phyloP scores from a whole-genome alignment of 768 basidiomycete species.

The Mycena galericulata region DNA sequence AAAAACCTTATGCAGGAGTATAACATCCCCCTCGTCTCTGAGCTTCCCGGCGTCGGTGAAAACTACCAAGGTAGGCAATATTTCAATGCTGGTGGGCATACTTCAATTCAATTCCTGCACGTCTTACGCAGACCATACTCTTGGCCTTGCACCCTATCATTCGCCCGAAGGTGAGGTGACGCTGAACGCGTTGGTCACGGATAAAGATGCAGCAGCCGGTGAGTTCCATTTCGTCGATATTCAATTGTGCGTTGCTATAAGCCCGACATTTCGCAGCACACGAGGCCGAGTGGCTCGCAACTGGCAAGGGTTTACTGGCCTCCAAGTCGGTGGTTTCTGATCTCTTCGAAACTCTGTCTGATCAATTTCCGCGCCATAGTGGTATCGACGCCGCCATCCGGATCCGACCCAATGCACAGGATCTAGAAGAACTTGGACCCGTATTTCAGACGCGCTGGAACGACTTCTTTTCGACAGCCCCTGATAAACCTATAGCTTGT shows the following conservation, averaged over 20 bases:
- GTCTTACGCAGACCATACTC: neutral
- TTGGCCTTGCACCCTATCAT: neutral
- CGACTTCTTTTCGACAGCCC: slow-evolving; percentile 57
- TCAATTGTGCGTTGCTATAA: neutral
- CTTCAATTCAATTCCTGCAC: neutral
- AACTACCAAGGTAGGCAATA: slow-evolving; percentile 7
- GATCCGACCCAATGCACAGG: slow-evolving; percentile 60
- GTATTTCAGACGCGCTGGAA: slow-evolving; percentile 62
- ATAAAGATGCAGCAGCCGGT: slow-evolving; percentile 2
- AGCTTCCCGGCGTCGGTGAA: slow-evolving; percentile 52
- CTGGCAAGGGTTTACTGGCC: slow-evolving; percentile 4
- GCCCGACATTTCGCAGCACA: neutral
- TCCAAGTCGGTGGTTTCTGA: neutral
- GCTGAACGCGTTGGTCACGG: neutral
- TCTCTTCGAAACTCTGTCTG: slow-evolving; percentile 1
- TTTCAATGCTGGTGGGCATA: neutral
- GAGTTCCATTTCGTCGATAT: neutral
- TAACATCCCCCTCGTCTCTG: slow-evolving; percentile 61
- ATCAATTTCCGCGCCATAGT: slow-evolving; percentile 41
- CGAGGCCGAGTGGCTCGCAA: slow-evolving; percentile 2
- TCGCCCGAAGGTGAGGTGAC: neutral
- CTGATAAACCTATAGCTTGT: slow-evolving; percentile 65
- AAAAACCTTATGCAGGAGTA: slow-evolving; percentile 56
- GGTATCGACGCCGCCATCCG: slow-evolving; percentile 67
- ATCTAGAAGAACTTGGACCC: slow-evolving; percentile 61